Base-by-base conservation (phyloP, 1,284 basidiomycete species). In the Golubevia sp. region DNA sequence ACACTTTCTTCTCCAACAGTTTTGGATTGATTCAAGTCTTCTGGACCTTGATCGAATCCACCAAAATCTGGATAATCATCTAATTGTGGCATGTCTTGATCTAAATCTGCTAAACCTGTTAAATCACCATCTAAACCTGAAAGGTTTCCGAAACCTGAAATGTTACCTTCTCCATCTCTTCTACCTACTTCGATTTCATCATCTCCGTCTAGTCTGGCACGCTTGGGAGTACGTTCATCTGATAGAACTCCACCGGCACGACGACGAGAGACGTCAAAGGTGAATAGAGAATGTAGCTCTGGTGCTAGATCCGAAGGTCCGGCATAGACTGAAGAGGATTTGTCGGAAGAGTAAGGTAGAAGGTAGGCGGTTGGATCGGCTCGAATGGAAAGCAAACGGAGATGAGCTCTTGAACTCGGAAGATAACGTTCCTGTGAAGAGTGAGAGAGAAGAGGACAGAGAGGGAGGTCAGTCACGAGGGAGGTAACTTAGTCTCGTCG, bases 301-400 rank as follows among this genome's bases (percentile, higher is more conserved):
- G 92, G 91, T 0, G 90, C 89, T 25, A 94, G 85, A 2, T 92
- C 92, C 11, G 90, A 89, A 11, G 92, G 92, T 0, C 90, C 93
- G 53, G 90, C 91, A 73, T 88, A 92, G 82, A 94, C 90, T 84
- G 90, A 90, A 3, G 84, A 82, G 11, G 52, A 89, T 88, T 6
- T 89, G 86, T 3, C 90, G 48, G 88, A 86, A 77, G 88, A 90
- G 1, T 89, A 92, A 0, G 94, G 93, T 56, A 95, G 85, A 85
- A 96, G 95, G 80, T 94, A 90, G 2, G 90, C 86, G 1, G 92
- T 85, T 15, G 94, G 94, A 75, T 97, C 92, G 24, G 91, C 89
- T 44, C 91, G 89, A 73, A 96, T 93, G 76, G 92, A 90, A 57
- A 92, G 87, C 7, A 96, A 86, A 23, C 91, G 90, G 87, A 93